Base-by-base conservation (phyloP, 345 rosid genomes). In the Moricandia moricandioides region DNA sequence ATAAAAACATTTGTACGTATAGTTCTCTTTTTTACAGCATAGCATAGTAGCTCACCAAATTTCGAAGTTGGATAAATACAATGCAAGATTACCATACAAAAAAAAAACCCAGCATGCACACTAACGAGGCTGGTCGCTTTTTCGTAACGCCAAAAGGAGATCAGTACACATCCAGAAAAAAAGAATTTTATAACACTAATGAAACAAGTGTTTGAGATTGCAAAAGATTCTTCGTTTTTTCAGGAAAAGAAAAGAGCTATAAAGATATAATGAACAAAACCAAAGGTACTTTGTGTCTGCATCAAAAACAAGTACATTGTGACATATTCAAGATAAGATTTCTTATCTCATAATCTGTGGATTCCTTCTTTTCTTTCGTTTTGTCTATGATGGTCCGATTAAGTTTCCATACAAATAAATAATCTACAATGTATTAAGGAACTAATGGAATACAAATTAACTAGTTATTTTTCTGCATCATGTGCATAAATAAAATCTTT, bases 251-350 rank as follows among this genome's bases (percentile, higher is more conserved):
- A 6, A 37, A 27, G 9, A 24, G n/a, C 52, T 5, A 7, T 35
- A 69, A 29, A 54, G 55, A 70, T 30, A 63, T 40, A 31, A 56
- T 54, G 31, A 77, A 64, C 29, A 40, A 55, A 76, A 55, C 61
- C 30, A 54, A 69, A 76, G 34, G 57, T 30, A 45, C 80, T 64
- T 64, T 77, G 71, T 63, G 75, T 64, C 80, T 69, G 60, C 45
- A 43, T 77, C 71, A 62, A 58, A 65, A 64, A 77, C 75, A 40
- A 69, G 70, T 40, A 76, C 70, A 54, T 57, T 76, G 70, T 76
- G 79, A 76, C 71, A 64, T 27, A 64, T 56, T 43, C 10, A 62
- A 77, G 76, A 77, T 77, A 70, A 77, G 80, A 70, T 70, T 70
- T 77, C 76, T 77, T 70, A 77, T 77, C 80, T 77, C 31, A 65